Evolutionary conservation across 495 filamentous ascomycete genomes (phyloP), one percentile per base, ranked within the genome.

Genomic region (Neurospora sp.): DNA sequence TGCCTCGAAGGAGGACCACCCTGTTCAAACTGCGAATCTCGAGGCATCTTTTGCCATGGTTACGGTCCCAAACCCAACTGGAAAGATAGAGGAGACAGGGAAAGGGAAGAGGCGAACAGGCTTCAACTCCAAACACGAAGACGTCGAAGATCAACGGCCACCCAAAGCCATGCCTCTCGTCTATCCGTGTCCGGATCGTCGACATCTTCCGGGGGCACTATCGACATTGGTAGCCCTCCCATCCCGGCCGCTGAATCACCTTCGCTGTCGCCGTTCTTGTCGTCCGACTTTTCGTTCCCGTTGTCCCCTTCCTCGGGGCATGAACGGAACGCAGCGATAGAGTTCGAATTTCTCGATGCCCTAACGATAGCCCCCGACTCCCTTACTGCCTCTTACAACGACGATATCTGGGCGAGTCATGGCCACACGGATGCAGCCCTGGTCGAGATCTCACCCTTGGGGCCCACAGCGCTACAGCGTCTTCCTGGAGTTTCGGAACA

Each of bases 1-100:
- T 84, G 82, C 70, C 79, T 83, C 71, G 81, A 83, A 75, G 68
- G 71, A n/a, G 73, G 44, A 5, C 82, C 80, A 18, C 59, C 59
- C 22, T 84, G 82, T 48, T 71, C 74, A 14, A 75, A 75, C 68
- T 83, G 82, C 69, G 68, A 70, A 70, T 74, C 76, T 41, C 74
- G 81, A 40, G 71, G 70, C 48, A 83, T 84, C 20, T 72, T 74
- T 22, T 83, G 82, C 69, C 76, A 79, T 68, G 80, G 79, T 11
- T 79, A 80, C 71, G 80, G 76, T 18, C 66, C 75, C 22, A 79
- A 74, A 42, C 82, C 82, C 31, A 68, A 74, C 18, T 83, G 82
- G 81, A 79, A 82, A 78, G 78, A 79, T 66, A 72, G 76, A 68
- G 78, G 75, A 7, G 77, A 82, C 68, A 80, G 74, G 46, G 78